Evolutionary conservation across 2,329 filamentous ascomycete genomes (phyloP).

Genomic region (Alternaria metachromatica): DNA sequence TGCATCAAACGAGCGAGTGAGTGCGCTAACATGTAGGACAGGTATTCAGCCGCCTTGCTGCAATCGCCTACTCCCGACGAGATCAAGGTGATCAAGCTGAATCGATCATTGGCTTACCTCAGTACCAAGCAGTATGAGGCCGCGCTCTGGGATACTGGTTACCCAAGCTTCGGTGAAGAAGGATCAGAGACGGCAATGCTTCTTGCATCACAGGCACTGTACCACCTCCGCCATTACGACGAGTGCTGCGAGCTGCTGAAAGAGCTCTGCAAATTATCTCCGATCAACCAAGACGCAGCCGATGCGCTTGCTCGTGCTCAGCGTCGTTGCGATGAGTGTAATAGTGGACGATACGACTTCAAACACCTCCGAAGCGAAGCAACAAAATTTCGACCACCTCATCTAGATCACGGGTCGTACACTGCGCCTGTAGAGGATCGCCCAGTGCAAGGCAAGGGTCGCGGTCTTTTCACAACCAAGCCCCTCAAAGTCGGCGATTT

Average conservation of each 20-base stretch:
- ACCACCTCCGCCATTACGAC: constrained; percentile 49
- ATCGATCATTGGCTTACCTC: constrained; percentile 47
- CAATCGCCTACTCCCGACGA: constrained; percentile 38
- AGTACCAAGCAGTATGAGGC: constrained; percentile 45
- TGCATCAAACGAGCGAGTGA: not conserved
- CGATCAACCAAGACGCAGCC: constrained; percentile 40
- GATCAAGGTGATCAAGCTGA: constrained; percentile 38
- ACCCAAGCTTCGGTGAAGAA: constrained; percentile 4
- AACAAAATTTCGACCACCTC: constrained; percentile 47
- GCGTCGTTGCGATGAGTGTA: constrained; percentile 43
- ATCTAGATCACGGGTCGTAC: constrained; percentile 59
- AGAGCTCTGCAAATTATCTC: constrained; percentile 34
- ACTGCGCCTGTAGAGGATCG: constrained; percentile 52
- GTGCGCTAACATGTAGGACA: constrained; percentile 48
- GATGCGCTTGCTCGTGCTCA: constrained; percentile 18
- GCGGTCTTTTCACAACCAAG: constrained; percentile 59
- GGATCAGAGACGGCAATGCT: constrained; percentile 53
- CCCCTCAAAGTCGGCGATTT: constrained; percentile 45
- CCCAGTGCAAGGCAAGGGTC: constrained; percentile 49
- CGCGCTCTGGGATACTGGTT: constrained; percentile 42
- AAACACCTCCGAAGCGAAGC: constrained; percentile 47
- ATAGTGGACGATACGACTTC: constrained; percentile 48
- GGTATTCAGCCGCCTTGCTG: constrained; percentile 30
- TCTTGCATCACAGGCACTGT: constrained; percentile 54
- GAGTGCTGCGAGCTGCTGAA: constrained; percentile 46